Conservation (phyloP, 768 basidiomycete species). For the Boletus vermiculosoides region DNA sequence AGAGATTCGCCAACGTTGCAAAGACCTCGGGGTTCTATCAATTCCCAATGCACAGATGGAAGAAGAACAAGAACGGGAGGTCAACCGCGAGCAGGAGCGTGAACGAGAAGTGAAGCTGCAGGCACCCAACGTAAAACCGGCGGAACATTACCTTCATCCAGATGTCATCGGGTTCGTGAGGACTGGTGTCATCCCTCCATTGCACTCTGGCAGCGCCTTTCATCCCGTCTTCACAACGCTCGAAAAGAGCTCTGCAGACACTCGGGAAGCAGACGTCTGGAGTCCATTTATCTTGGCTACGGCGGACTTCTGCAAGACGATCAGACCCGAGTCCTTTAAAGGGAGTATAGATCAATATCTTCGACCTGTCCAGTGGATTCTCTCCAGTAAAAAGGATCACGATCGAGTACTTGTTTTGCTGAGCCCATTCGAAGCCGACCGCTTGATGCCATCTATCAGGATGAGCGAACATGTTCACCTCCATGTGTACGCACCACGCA, state of each 20-base stretch:
- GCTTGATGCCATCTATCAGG: conserved; percentile 38
- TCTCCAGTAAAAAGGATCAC: background rate
- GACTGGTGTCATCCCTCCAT: conserved; percentile 22
- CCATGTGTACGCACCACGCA: conserved; percentile 41
- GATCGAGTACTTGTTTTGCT: background rate
- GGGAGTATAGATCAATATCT: conserved; percentile 12
- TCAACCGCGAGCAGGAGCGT: conserved; percentile 37
- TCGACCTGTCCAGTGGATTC: conserved; percentile 25
- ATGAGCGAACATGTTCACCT: conserved; percentile 33
- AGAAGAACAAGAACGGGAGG: too few relatives aligned
- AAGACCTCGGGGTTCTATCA: too few relatives aligned
- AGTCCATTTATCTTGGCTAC: conserved; percentile 8
- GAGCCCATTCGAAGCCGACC: conserved; percentile 36
- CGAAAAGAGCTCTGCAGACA: background rate
- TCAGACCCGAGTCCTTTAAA: background rate
- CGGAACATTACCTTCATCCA: conserved; percentile 13
- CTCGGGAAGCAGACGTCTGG: conserved; percentile 22
- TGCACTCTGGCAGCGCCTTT: conserved; percentile 18
- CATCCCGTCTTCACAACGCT: conserved; percentile 12
- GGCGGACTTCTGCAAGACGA: conserved; percentile 8
- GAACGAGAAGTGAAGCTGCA: conserved; percentile 38
- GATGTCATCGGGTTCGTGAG: conserved; percentile 23
- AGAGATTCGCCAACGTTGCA: too few relatives aligned
- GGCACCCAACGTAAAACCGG: conserved; percentile 22
- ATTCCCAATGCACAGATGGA: too few relatives aligned